Evolutionary conservation across 768 basidiomycete genomes (phyloP), one percentile per base, ranked within the genome.

Genomic region (Chlorophyllum brunneum): DNA sequence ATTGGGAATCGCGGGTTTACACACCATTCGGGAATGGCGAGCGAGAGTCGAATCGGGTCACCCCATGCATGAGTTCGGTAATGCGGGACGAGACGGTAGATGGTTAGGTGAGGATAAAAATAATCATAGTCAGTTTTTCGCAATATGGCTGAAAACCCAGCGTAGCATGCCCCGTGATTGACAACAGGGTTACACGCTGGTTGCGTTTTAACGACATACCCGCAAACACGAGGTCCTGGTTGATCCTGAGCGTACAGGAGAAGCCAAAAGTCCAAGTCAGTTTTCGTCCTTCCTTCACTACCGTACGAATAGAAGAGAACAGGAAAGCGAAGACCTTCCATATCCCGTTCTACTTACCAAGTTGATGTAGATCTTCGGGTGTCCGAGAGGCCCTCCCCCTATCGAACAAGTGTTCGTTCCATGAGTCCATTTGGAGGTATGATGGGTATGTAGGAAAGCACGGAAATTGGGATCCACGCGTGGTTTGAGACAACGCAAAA

Each of bases 311-410:
- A 45, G 22, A 31, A 33, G 8, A 41, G n/a, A 30, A 45, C 37
- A 44, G 30, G 38, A 39, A 31, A 43, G 49, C n/a, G n/a, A 33
- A 34, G 41, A 20, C 46, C 27, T 30, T 24, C 38, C 48, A 20
- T 6, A 15, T 36, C 52, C 29, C 46, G 41, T 37, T 36, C 15
- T 34, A 72, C 88, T 55, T 60, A 93, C 94, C 65, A 99, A 67
- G 73, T 98, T 98, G 67, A 99, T 93, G 64, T 81, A 98, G 55
- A 98, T 84, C 75, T 93, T 95, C 4, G 97, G 97, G 66, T 99
- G 97, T 20, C 97, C 97, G 24, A 99, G 79, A 37, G 97, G 82
- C 9, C 95, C 97, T 65, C 85, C 86, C 70, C 95, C 95, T 98
- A 65, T 51, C 52, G 20, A 39, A 23, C 43, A 40, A 30, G 27